Percentiles rank a stretch among this genome's conserved stretches.
phyloP scores from a whole-genome alignment of 495 filamentous ascomycete genomes.

The Terfezia boudieri region DNA sequence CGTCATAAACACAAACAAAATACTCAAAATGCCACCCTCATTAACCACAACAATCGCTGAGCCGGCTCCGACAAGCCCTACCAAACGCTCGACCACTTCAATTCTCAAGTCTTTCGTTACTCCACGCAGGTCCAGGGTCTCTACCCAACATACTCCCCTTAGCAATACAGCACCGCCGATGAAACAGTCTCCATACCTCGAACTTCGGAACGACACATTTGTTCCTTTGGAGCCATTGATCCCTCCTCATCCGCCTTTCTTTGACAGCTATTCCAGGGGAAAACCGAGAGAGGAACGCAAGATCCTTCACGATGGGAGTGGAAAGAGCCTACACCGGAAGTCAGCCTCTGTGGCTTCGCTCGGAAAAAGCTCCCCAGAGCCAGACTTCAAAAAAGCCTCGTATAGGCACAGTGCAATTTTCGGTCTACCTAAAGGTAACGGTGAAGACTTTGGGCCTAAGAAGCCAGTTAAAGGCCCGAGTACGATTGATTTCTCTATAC shows the following conservation, averaged over 20 bases:
- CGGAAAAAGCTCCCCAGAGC: background rate
- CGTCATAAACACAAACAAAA: slow-evolving; percentile 14
- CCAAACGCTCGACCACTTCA: slow-evolving; percentile 17
- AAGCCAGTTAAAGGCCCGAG: background rate
- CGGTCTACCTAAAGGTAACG: background rate
- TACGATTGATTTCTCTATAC: slow-evolving; percentile 11
- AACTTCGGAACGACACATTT: slow-evolving; percentile 17
- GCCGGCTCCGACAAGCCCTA: slow-evolving; percentile 11
- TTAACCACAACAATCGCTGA: slow-evolving; percentile 22
- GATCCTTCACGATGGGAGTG: slow-evolving; percentile 10
- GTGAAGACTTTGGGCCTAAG: background rate
- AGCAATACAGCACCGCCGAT: background rate
- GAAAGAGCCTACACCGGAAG: slow-evolving; percentile 11
- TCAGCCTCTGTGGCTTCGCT: slow-evolving; percentile 17
- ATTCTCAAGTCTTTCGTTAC: slow-evolving; percentile 19
- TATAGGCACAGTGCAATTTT: background rate
- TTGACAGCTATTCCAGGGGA: slow-evolving; percentile 8
- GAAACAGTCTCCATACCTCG: background rate
- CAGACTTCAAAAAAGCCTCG: background rate
- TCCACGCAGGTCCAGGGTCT: slow-evolving; percentile 15
- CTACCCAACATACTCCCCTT: slow-evolving; percentile 1
- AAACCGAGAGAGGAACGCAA: slow-evolving; percentile 13
- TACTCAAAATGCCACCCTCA: slow-evolving; percentile 21
- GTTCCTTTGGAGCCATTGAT: slow-evolving; percentile 3
- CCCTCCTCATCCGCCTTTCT: slow-evolving; percentile 13